Evolutionary conservation across 169 alveolate genomes (phyloP), one percentile per base, ranked within the genome.

Genomic region (Plasmodium ovale): DNA sequence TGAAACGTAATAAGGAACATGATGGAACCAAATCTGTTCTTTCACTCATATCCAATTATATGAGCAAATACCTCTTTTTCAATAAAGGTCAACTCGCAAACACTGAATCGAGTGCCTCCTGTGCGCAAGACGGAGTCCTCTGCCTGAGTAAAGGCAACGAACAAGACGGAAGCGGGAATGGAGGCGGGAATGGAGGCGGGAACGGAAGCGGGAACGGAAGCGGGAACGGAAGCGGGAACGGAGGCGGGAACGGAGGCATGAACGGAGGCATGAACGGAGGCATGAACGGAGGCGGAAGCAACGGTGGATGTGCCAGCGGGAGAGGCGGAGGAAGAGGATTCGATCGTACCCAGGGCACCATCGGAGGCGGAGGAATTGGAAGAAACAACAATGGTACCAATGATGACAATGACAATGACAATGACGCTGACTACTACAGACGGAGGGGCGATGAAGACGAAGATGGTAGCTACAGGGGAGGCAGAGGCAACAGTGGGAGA

Each of bases 61-160:
- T 65, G 16, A 65, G 23, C 7, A 65, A 65, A 27, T 65, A 16
- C n/a, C n/a, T n/a, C n/a, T n/a, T n/a, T n/a, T n/a, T n/a, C n/a
- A n/a, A n/a, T n/a, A n/a, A n/a, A n/a, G n/a, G n/a, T n/a, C n/a
- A n/a, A n/a, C n/a, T n/a, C n/a, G n/a, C n/a, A n/a, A n/a, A n/a
- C n/a, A n/a, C n/a, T n/a, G n/a, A n/a, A n/a, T n/a, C n/a, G n/a
- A n/a, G n/a, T n/a, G n/a, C n/a, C n/a, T n/a, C n/a, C n/a, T n/a
- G n/a, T n/a, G n/a, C n/a, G n/a, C n/a, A n/a, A n/a, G n/a, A n/a
- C n/a, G n/a, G n/a, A n/a, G n/a, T n/a, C n/a, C n/a, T n/a, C n/a
- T n/a, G n/a, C n/a, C n/a, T n/a, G n/a, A n/a, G n/a, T n/a, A n/a
- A n/a, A n/a, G n/a, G n/a, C 3, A 39, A 53, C 12, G 1, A 9